These are phyloP conservation scores for Tanozyma kutaoensis DNA, from an alignment of 805 yeast genomes.

Conservation along the genomic window DNA sequence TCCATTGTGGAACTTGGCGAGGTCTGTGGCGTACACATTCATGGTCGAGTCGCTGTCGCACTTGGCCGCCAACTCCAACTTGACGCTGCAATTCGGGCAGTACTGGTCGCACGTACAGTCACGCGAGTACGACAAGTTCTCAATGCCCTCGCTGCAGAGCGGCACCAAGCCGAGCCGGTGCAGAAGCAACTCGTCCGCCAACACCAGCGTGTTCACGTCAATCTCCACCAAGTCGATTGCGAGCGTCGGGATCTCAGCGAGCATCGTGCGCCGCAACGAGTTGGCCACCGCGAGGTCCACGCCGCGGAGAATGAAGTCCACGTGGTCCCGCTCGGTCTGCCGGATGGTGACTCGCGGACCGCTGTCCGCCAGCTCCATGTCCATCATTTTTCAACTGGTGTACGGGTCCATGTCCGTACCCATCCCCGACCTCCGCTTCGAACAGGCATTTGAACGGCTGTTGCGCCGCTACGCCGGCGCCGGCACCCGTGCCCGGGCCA, in stretches of 20 bases:
- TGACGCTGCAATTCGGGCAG: conserved; percentile 91
- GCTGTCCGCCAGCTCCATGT: conserved; percentile 31
- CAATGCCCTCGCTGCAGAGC: conserved; percentile 71
- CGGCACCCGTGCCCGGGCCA: conserved; percentile 6
- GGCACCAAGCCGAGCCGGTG: conserved; percentile 93
- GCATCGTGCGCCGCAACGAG: conserved; percentile 80
- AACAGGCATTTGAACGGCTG: conserved; percentile 37
- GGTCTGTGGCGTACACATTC: conserved; percentile 80
- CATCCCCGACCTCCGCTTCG: conserved; percentile 57
- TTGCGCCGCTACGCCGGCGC: conserved; percentile 17
- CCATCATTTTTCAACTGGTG: no score
- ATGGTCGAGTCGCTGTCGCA: conserved; percentile 82
- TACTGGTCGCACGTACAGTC: conserved; percentile 98
- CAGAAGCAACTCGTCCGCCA: conserved; percentile 93
- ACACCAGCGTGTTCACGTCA: conserved; percentile 81
- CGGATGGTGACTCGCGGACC: conserved; percentile 79
- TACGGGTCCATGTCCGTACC: no score
- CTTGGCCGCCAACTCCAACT: conserved; percentile 71
- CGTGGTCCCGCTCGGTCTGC: conserved; percentile 72
- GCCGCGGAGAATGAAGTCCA: conserved; percentile 78
- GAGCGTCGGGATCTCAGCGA: conserved; percentile 92
- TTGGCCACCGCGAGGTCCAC: conserved; percentile 88
- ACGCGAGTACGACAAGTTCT: conserved; percentile 72
- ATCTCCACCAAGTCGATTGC: conserved; percentile 95
- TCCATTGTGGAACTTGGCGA: conserved; percentile 32